Evolutionary conservation across 805 yeast genomes (phyloP).

Genomic region (Grigorovia yakushimaensis): DNA sequence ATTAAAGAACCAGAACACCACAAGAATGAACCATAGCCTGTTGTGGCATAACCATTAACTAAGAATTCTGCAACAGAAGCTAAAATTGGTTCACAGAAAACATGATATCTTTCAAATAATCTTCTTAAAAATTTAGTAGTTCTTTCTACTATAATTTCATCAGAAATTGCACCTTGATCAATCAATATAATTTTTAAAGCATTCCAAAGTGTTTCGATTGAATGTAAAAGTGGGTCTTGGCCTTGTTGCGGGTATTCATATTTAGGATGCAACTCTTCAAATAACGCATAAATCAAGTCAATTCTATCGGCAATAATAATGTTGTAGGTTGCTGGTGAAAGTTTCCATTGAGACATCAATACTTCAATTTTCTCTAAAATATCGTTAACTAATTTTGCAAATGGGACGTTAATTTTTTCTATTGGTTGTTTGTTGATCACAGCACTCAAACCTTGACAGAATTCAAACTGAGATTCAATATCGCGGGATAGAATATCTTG

Average conservation of each 20-base stretch:
- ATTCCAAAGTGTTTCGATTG: conserved; percentile 21
- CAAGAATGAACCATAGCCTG: conserved; percentile 70
- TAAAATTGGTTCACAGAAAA: conserved; percentile 40
- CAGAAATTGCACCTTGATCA: conserved; percentile 17
- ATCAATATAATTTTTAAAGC: conserved; percentile 16
- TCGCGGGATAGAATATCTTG: conserved; percentile 40
- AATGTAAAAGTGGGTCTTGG: conserved; percentile 23
- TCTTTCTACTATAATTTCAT: conserved; percentile 47
- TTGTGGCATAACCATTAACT: conserved; percentile 57
- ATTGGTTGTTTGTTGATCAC: conserved; percentile 55
- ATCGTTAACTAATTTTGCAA: conserved; percentile 56
- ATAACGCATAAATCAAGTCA: conserved; percentile 35
- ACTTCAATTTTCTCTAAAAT: conserved; percentile 29
- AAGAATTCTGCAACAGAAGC: conserved; percentile 56
- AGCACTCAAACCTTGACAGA: conserved; percentile 84
- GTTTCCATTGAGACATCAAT: conserved; percentile 17
- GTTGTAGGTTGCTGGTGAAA: conserved; percentile 25
- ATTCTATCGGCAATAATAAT: conserved; percentile 59
- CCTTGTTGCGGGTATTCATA: conserved; percentile 24
- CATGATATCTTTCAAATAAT: conserved; percentile 41
- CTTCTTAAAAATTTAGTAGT: conserved; percentile 57
- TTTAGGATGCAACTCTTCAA: conserved; percentile 26
- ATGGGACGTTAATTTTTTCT: conserved; percentile 46
- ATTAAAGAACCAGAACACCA: conserved; percentile 84
- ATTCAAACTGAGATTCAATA: conserved; percentile 59